Base-by-base conservation (phyloP, 768 basidiomycete genomes). In the Tephrocybe sp. region DNA sequence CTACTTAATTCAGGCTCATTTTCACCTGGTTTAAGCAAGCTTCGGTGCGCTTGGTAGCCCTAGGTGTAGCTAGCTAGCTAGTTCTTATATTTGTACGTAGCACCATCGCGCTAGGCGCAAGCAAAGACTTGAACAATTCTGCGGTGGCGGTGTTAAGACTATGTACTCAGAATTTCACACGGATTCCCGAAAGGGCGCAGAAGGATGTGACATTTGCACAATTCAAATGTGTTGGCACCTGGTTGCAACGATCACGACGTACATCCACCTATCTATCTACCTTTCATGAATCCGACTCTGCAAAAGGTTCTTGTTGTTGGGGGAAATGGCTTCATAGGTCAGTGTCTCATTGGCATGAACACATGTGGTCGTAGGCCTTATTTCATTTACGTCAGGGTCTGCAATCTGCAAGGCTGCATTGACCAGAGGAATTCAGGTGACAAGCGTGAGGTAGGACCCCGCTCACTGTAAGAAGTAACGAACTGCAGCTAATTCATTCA, bases 251-350 rank as follows among this genome's bases (percentile, higher is more conserved):
- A n/a, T n/a, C n/a, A n/a, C n/a, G n/a, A n/a, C n/a, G n/a, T n/a
- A n/a, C n/a, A n/a, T n/a, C n/a, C n/a, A n/a, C n/a, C n/a, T n/a
- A n/a, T n/a, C n/a, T 47, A 34, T 21, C 26, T 24, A 19, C 37
- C 18, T 38, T 47, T 32, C 26, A 73, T 72, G 72, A 68, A 59
- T 50, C 47, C 65, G 27, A 51, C 74, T 19, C 48, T 74, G 44
- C 79, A 74, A 46, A 87, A 76, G 61, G 78, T 98, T 30, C 82
- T 98, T n/a, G 92, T 99, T 34, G 81, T 98, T 1, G 97, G 97
- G n/a, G 97, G 97, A 37, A 97, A 97, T 72, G 97, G 97, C 5
- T 98, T 97, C 73, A 84, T 99, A 61, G 96, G 95, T 89, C 56
- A 21, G 51, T n/a, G n/a, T 44, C 36, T 25, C 19, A 18, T 22